Evolutionary conservation across 2,329 filamentous ascomycete genomes (phyloP).

Genomic region (Fusarium citri): DNA sequence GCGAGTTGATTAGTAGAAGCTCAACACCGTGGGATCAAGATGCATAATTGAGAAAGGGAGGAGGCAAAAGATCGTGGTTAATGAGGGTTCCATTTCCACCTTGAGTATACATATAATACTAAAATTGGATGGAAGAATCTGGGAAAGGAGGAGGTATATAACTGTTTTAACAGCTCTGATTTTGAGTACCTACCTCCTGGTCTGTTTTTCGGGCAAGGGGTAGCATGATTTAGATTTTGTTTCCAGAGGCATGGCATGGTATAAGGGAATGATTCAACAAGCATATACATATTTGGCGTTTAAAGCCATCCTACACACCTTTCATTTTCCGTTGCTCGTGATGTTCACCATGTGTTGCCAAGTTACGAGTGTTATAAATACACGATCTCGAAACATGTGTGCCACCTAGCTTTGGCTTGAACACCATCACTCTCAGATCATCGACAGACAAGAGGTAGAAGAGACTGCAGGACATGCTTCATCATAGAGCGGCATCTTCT

Average conservation of each 20-base stretch:
- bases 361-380: not conserved
- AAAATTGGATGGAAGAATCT: conserved; percentile 39
- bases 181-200: conserved; percentile 33
- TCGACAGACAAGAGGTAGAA: not conserved
- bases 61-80: not conserved
- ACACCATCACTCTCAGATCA: not conserved
- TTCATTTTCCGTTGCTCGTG: not conserved
- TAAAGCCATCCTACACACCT: conserved; percentile 5
- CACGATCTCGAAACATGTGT: not conserved
- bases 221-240: conserved; percentile 27
- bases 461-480: not conserved
- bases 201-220: conserved; percentile 17
- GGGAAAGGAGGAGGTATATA: conserved; percentile 17
- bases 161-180: conserved; percentile 22
- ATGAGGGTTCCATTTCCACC: conserved; percentile 11
- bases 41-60: conserved; percentile 35
- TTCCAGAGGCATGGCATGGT: conserved; percentile 18
- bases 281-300: conserved; percentile 23
- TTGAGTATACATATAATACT: conserved; percentile 44
- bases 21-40: conserved; percentile 52
- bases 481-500: not conserved
- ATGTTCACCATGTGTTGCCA: not conserved
- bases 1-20: conserved; percentile 50
- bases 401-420: not conserved
- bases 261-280: conserved; percentile 22